Evolutionary conservation across 805 yeast species (phyloP), one percentile per base, ranked within the genome.

Genomic region (Spathaspora boniae): DNA sequence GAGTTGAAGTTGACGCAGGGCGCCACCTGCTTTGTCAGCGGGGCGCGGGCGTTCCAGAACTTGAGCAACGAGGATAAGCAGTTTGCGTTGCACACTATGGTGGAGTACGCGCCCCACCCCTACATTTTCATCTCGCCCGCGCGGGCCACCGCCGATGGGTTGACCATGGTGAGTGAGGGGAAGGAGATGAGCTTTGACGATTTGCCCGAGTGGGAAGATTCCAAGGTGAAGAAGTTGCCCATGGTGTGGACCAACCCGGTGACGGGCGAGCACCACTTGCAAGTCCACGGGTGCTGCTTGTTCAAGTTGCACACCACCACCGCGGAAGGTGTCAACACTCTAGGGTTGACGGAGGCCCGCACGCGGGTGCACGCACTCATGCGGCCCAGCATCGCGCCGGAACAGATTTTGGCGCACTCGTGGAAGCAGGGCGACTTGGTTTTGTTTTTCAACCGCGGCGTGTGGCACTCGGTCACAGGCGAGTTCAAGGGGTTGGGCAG

Each of bases 161-260:
- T 87, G 41, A 83, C 95, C 2, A 87, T 87, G 81, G 86, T 76
- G 12, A 73, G 82, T 30, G 95, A 87, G 50, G 83, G 82, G 27
- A 78, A 80, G 55, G 95, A 87, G 55, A 57, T 68, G 38, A 58
- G 78, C 2, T 59, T 86, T 15, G 80, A 78, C 44, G 70, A 83
- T 45, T 70, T 87, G 38, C 96, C 96, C 15, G 74, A 71, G 32
- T 87, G 95, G 95, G 94, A 86, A 53, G 81, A 76, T 37, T 61
- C 78, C 26, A 85, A 86, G 58, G 64, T 87, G 45, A 86, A 86
- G 63, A 76, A 66, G 43, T 70, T 86, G 44, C 96, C 96, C 9
- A 66, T 87, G 67, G 94, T 86, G 3, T 87, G 96, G 96, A 86
- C 94, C 4, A 87, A 87, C 56, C 95, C 95, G 12, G 80, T 82